Evolutionary conservation across 2,329 filamentous ascomycete species (phyloP).

Genomic region (Alternaria panax): DNA sequence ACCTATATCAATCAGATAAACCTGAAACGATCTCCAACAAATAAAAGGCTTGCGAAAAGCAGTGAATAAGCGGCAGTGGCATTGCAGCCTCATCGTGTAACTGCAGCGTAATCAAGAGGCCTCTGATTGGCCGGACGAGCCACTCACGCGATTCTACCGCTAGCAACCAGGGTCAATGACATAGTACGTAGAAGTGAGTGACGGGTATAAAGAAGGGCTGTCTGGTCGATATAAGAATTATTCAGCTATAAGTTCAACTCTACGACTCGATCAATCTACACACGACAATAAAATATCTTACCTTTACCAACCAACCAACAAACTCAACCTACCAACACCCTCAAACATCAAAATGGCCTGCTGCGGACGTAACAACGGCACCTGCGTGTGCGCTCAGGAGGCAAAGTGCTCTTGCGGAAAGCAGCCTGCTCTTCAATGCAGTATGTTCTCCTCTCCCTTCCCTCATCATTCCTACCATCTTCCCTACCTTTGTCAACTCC

Average conservation of each 20-base stretch:
- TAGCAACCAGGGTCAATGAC: conserved; percentile 25
- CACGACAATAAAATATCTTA: not conserved
- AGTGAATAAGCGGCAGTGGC: conserved; percentile 36
- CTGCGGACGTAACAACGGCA: conserved; percentile 65
- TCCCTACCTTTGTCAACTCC: too few relatives aligned
- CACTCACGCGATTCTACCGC: conserved; percentile 31
- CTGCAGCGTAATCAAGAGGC: conserved; percentile 38
- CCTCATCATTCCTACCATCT: too few relatives aligned
- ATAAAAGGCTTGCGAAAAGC: conserved; percentile 25
- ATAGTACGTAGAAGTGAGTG: conserved; percentile 17
- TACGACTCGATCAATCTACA: not conserved
- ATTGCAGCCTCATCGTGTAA: conserved; percentile 20
- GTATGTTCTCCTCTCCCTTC: conserved; percentile 32
- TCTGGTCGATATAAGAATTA: not conserved
- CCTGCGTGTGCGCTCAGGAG: conserved; percentile 65
- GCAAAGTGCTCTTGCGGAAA: conserved; percentile 87
- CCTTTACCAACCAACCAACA: not conserved
- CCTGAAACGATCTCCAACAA: conserved; percentile 23
- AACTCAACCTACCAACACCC: conserved; percentile 7
- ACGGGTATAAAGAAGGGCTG: conserved; percentile 31
- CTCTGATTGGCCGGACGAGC: conserved; percentile 36
- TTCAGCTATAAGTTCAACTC: conserved; percentile 3
- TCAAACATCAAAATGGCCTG: conserved; percentile 56
- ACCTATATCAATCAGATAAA: conserved; percentile 19
- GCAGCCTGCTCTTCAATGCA: conserved; percentile 85